Base-by-base conservation (phyloP, 1,284 basidiomycete genomes). In the Ustilago bromivora region DNA sequence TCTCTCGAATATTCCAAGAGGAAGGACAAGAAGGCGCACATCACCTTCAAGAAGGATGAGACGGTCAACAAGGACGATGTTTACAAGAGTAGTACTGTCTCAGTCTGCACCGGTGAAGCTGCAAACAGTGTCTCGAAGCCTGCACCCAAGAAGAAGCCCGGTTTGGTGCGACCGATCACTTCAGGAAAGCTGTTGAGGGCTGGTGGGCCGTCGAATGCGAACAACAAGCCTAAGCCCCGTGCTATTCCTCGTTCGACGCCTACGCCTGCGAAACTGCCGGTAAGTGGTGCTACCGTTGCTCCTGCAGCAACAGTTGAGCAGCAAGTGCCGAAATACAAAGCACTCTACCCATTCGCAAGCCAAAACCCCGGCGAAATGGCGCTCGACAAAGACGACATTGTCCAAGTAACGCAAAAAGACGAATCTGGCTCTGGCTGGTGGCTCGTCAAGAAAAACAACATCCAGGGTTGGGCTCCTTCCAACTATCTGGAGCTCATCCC, bases 381-480 rank as follows among this genome's bases (percentile, higher is more conserved):
- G 9, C 87, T 99, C 56, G 90, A 89, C 78, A 98, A 98, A 87
- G 96, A 95, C 82, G 96, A 98, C 70, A 72, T 94, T 3, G 93
- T 98, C 2, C 95, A 98, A 87, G 89, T 99, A 13, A 89, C 96
- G 60, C 92, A 97, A 88, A 95, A 98, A 88, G 95, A 97, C 93
- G 65, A 74, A 34, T 79, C 62, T 17, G 76, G 71, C 11, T 75
- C 74, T 32, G 88, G 90, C 2, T 99, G 96, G 96, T 98, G 96
- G 95, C 89, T 98, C 51, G 92, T 98, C 58, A 94, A 93, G 89
- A 96, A 94, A 88, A 90, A 90, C 64, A 90, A 90, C 0, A 87
- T 88, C 28, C 95, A 98, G 86, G 96, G 95, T 15, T 99, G 96
- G 96, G 93, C 95, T 17, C 95, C 90, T 92, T 94, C 89, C 94